Evolutionary conservation across 73 alveolate genomes (phyloP).

Genomic region (Tetrahymena thermophila): DNA sequence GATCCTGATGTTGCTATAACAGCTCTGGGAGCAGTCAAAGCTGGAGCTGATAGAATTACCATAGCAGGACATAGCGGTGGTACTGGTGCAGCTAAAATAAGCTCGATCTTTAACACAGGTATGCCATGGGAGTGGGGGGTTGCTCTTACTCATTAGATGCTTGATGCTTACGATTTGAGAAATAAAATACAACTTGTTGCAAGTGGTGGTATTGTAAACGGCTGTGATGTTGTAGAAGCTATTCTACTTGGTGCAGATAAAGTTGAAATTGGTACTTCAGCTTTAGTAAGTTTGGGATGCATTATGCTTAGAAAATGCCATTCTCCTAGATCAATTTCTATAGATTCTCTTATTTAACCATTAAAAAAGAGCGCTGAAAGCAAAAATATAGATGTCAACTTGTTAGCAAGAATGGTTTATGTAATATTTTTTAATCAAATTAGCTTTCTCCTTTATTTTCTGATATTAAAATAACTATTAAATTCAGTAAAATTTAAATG

Average conservation of each 20-base stretch:
- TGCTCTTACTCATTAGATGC: background rate
- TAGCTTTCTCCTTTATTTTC: background rate
- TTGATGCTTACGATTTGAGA: background rate
- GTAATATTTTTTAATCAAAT: background rate
- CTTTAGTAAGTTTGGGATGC: background rate
- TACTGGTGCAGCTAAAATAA: background rate
- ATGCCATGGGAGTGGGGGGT: conserved; percentile 3
- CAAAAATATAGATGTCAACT: background rate
- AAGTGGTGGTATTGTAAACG: background rate
- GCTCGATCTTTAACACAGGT: background rate
- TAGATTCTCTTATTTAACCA: background rate
- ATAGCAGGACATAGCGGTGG: background rate
- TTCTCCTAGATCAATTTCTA: background rate
- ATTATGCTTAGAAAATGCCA: background rate
- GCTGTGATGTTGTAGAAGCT: background rate
- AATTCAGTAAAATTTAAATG: background rate
- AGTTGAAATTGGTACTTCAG: background rate
- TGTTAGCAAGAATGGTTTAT: background rate
- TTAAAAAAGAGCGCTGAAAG: background rate
- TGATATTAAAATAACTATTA: too few species aligned
- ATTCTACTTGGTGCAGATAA: background rate
- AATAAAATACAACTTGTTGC: background rate
- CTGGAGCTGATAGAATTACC: background rate
- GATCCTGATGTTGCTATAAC: background rate
- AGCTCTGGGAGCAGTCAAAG: background rate